Conservation (phyloP, 2,329 filamentous ascomycete genomes). For the Trichoderma afroharzianum region DNA sequence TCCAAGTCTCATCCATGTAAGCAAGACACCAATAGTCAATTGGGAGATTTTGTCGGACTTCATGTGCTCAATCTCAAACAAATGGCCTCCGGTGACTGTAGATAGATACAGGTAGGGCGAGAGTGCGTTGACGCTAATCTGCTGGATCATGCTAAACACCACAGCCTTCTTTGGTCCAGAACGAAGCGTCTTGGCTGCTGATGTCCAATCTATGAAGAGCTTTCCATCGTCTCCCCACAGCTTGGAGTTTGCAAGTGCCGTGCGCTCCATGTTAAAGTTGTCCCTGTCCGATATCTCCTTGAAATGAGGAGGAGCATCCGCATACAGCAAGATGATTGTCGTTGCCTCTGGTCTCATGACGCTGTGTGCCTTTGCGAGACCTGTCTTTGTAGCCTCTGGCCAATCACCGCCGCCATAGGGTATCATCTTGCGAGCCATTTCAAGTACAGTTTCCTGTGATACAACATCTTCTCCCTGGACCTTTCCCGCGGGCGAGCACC, state of each 20-base stretch:
- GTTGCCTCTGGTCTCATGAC: conserved; percentile 46
- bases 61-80: conserved; percentile 31
- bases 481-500: conserved; percentile 32
- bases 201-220: conserved; percentile 44
- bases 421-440: conserved; percentile 33
- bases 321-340: conserved; percentile 47
- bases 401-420: conserved; percentile 38
- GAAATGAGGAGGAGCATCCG: conserved; percentile 47
- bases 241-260: conserved; percentile 15
- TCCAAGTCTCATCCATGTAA: conserved; percentile 42
- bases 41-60: conserved; percentile 35
- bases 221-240: conserved; percentile 32
- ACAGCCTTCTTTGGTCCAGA: conserved; percentile 37
- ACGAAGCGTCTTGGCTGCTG: conserved; percentile 32
- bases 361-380: conserved; percentile 43
- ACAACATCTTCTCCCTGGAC: conserved; percentile 20
- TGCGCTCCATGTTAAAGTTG: conserved; percentile 31
- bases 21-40: conserved; percentile 39
- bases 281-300: conserved; percentile 25
- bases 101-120: conserved; percentile 41
- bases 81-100: conserved; percentile 39
- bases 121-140: conserved; percentile 20
- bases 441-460: conserved; percentile 34
- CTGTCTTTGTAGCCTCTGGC: conserved; percentile 48
- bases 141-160: conserved; percentile 42